These are phyloP conservation scores for Cystobasidium pallidum DNA, from an alignment of 1,284 basidiomycete species.

Conservation along the genomic window DNA sequence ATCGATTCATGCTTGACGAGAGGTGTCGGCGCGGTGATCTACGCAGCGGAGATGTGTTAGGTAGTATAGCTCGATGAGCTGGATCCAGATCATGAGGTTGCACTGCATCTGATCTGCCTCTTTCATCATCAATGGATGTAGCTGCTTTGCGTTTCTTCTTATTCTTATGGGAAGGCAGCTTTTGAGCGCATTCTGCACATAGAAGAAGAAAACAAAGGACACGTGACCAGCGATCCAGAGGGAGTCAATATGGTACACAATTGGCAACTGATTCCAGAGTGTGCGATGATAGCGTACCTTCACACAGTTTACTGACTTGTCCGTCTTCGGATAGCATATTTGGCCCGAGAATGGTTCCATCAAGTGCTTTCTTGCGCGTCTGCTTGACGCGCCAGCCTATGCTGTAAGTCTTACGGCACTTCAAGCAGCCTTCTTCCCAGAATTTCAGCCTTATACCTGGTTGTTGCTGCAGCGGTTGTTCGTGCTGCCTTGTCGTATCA, in stretches of 20 bases:
- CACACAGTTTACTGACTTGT: conserved; percentile 32
- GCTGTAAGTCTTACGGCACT: conserved; percentile 32
- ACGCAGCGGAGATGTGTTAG: conserved; percentile 38
- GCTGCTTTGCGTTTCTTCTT: conserved; percentile 21
- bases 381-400: conserved; percentile 26
- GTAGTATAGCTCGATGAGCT: conserved; percentile 9
- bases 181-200: conserved; percentile 39
- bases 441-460: conserved; percentile 6
- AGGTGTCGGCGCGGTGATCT: conserved; percentile 31
- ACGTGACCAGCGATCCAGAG: background rate
- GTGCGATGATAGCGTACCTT: conserved; percentile 15
- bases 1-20: conserved; percentile 20
- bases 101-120: background rate
- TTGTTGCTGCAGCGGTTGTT: conserved; percentile 7
- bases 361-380: conserved; percentile 16
- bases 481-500: background rate
- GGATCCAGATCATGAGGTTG: background rate
- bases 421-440: conserved; percentile 34
- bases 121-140: background rate
- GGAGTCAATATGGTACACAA: background rate
- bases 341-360: background rate
- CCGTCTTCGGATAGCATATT: conserved; percentile 8
- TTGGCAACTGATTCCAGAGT: no score
- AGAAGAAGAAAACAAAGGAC: background rate
- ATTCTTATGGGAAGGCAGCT: conserved; percentile 28